Base-by-base conservation (phyloP, 2,329 filamentous ascomycete species). In the Diaporthe batatas region DNA sequence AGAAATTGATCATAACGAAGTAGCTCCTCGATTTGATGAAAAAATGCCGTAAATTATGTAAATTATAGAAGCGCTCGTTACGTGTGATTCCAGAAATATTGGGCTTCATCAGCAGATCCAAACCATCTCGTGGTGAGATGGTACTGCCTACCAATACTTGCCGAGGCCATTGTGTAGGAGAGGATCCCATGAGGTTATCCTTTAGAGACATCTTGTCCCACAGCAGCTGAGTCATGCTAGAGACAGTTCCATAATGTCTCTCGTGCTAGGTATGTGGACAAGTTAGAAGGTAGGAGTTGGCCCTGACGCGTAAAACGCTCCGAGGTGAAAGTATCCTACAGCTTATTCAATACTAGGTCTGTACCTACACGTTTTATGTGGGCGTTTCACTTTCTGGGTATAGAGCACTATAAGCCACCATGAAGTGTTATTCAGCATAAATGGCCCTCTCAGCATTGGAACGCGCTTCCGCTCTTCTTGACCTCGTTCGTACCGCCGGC, bases 401-500 rank as follows among this genome's bases (percentile, higher is more conserved):
- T 21, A 14, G 21, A 23, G 47, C n/a, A 51, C n/a, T 51, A n/a
- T 51, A 25, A 23, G 23, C 11, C 47, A n/a, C 47, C 14, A 51
- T 51, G n/a, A 2, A 14, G 18, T 11, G 23, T 25, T 18, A 4
- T 11, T 11, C 12, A 51, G n/a, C 4, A n/a, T n/a, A 14, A 14
- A 10, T 6, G 29, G 2, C 8, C 34, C 32, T 25, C 16, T 76
- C 80, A 96, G 80, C 94, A 96, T 80, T 97, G 94, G 81, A 98
- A 98, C 0, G 92, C 92, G 23, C 97, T 91, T 0, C 93, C 92
- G 4, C 88, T 84, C 81, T 92, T 96, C 82, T 93, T 93, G 21
- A 97, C 94, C 77, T 93, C 89, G 79, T 93, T 97, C 68, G 90
- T 89, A 3, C 96, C 96, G n/a, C 92, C 92, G 6, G 94, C 93